Percentiles rank a stretch among this genome's conserved stretches.
These are phyloP conservation scores for Schizochytrium sp. DNA, from an alignment of 108 stramenopile species.

Conservation along the genomic window DNA sequence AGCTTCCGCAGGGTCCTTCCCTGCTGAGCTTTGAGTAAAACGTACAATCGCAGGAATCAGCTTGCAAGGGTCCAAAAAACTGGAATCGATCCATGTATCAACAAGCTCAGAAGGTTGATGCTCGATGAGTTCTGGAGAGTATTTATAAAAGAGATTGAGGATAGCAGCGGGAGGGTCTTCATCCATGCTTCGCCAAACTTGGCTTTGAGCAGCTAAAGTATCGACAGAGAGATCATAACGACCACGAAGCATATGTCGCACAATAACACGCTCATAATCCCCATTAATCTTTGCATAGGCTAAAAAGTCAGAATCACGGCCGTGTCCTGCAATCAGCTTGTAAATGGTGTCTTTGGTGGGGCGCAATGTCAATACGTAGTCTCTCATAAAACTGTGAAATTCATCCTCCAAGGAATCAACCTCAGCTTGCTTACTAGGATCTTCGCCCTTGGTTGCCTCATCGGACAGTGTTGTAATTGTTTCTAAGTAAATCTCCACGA, in stretches of 20 bases:
- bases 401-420: not conserved
- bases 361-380: not conserved
- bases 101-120: not conserved
- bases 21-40: constrained; percentile 33
- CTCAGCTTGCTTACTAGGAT: not conserved
- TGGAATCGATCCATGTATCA: constrained; percentile 51
- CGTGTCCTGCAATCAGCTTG: constrained; percentile 55
- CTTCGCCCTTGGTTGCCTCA: not conserved
- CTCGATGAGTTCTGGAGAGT: constrained; percentile 55
- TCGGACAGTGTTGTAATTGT: not conserved
- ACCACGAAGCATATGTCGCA: constrained; percentile 31
- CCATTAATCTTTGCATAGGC: constrained; percentile 53
- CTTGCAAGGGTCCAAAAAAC: constrained; percentile 56
- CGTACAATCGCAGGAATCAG: constrained; percentile 54
- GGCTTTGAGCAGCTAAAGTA: constrained; percentile 1
- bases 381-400: constrained; percentile 23
- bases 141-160: constrained; percentile 34
- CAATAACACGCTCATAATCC: constrained; percentile 41
- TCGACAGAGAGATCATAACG: constrained; percentile 1
- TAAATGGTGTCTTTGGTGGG: constrained; percentile 56
- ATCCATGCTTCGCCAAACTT: not conserved
- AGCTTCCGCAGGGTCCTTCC: not conserved
- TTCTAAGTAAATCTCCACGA: constrained; percentile 52
- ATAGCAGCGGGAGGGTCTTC: constrained; percentile 45
- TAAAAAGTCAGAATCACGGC: constrained; percentile 43